phyloP scores from a whole-genome alignment of 2,329 filamentous ascomycete genomes.

The Cucurbitaria berberidis region DNA sequence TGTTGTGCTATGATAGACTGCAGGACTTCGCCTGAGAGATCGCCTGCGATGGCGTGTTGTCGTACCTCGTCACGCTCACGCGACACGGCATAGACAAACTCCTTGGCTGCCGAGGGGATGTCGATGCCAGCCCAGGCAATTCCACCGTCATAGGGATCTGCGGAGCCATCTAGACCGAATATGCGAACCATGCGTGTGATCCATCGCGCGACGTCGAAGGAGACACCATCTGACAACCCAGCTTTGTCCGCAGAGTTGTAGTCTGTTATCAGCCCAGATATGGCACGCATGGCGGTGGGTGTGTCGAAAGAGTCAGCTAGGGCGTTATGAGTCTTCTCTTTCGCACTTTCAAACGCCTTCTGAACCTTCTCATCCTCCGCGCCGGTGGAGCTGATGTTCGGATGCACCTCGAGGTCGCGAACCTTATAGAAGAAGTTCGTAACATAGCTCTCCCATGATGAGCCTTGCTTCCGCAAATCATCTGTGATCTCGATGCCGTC shows the following conservation, averaged over 20 bases:
- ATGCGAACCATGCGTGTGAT: conserved; percentile 83
- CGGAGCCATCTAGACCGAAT: conserved; percentile 75
- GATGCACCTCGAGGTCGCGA: conserved; percentile 55
- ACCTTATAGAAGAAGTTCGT: conserved; percentile 72
- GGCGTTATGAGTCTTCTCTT: conserved; percentile 66
- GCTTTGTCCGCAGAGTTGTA: conserved; percentile 65
- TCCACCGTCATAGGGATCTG: conserved; percentile 49
- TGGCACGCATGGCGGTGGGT: conserved; percentile 75
- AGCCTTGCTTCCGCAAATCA: conserved; percentile 75
- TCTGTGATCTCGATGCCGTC: conserved; percentile 90
- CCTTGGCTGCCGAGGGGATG: conserved; percentile 64
- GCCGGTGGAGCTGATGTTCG: conserved; percentile 36
- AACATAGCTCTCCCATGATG: conserved; percentile 80
- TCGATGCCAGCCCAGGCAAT: conserved; percentile 72
- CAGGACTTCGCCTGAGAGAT: conserved; percentile 34
- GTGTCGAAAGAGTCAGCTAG: conserved; percentile 90
- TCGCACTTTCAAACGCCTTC: conserved; percentile 59
- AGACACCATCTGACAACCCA: conserved; percentile 54
- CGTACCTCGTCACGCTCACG: conserved; percentile 64
- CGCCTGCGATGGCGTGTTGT: conserved; percentile 59
- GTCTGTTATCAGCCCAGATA: conserved; percentile 77
- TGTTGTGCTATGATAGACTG: conserved; percentile 50
- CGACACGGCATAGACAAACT: conserved; percentile 66
- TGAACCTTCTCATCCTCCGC: conserved; percentile 53
- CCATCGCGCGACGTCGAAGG: conserved; percentile 71